Evolutionary conservation across 768 basidiomycete genomes (phyloP).

Genomic region (Daedalea quercina): DNA sequence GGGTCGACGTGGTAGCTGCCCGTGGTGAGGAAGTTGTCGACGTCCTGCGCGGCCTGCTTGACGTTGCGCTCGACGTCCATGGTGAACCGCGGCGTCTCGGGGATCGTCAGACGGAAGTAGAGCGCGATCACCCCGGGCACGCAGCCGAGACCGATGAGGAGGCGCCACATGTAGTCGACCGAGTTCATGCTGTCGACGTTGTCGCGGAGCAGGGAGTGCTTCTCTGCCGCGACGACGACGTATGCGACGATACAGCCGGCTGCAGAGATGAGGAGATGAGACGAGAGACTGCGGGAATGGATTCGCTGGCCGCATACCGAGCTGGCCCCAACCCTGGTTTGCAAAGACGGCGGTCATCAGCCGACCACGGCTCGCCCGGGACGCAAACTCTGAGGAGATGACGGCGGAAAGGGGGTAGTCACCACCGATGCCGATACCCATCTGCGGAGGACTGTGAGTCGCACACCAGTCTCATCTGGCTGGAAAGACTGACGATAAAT

Average conservation of each 20-base stretch:
- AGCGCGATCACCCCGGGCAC: conserved; percentile 76
- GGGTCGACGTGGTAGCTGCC: conserved; percentile 43
- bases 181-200: conserved; percentile 31
- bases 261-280: conserved; percentile 16
- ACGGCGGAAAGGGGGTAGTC: conserved; percentile 84
- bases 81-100: conserved; percentile 86
- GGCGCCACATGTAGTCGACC: conserved; percentile 79
- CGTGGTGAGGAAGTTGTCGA: conserved; percentile 55
- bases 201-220: conserved; percentile 44
- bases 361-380: conserved; percentile 69
- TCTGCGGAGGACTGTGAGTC: conserved; percentile 25
- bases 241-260: conserved; percentile 62
- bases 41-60: conserved; percentile 65
- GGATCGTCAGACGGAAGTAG: conserved; percentile 91
- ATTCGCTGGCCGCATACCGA: conserved; percentile 36
- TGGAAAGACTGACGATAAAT: conserved; percentile 43
- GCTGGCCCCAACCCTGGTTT: conserved; percentile 83
- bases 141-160: conserved; percentile 84
- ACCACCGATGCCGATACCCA: conserved; percentile 82
- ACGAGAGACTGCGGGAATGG: not conserved
- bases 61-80: conserved; percentile 91
- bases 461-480: too few relatives aligned
- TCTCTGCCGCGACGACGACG: conserved; percentile 64
- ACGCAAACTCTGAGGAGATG: conserved; percentile 85
- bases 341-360: conserved; percentile 91